Conservation (phyloP, 371 early-diverging fungal genomes). For the Saksenaea vasiformis region DNA sequence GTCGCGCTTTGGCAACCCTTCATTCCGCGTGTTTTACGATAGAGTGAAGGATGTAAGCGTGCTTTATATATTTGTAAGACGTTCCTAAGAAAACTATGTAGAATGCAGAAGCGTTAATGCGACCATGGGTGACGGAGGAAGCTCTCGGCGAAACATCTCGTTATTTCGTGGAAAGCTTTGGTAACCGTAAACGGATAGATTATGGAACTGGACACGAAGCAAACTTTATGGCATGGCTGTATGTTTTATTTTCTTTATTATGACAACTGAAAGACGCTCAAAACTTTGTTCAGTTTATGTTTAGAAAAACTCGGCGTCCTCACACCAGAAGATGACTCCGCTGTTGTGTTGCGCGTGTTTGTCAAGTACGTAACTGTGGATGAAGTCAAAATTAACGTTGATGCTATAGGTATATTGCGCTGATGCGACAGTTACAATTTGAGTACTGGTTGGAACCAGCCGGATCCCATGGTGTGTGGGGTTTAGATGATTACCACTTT, state of each 20-base stretch:
- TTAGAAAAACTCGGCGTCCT: slow-evolving; percentile 76
- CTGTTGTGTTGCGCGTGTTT: slow-evolving; percentile 84
- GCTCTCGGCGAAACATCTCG: slow-evolving; percentile 72
- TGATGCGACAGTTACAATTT: slow-evolving; percentile 89
- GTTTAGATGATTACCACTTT: slow-evolving; percentile 98
- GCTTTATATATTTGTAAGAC: no score
- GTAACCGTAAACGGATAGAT: slow-evolving; percentile 95
- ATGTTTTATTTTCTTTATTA: slow-evolving; percentile 27
- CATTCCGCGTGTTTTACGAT: slow-evolving; percentile 84
- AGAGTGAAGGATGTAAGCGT: slow-evolving; percentile 56
- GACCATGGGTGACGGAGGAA: slow-evolving; percentile 20
- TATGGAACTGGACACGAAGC: slow-evolving; percentile 99
- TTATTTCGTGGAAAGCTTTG: slow-evolving; percentile 92
- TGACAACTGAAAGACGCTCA: background rate
- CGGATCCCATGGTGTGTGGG: slow-evolving; percentile 99
- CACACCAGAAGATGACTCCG: slow-evolving; percentile 63
- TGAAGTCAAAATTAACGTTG: background rate
- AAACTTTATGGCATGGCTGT: slow-evolving; percentile 92
- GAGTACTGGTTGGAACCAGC: slow-evolving; percentile 99
- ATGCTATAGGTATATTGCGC: slow-evolving; percentile 71
- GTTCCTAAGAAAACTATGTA: slow-evolving; percentile 2
- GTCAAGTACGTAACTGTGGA: slow-evolving; percentile 48
- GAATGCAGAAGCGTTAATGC: slow-evolving; percentile 17
- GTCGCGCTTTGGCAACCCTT: slow-evolving; percentile 90
- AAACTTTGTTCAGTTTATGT: slow-evolving; percentile 58